Conservation (phyloP, 495 filamentous ascomycete genomes). For the Penicillium odoratum region DNA sequence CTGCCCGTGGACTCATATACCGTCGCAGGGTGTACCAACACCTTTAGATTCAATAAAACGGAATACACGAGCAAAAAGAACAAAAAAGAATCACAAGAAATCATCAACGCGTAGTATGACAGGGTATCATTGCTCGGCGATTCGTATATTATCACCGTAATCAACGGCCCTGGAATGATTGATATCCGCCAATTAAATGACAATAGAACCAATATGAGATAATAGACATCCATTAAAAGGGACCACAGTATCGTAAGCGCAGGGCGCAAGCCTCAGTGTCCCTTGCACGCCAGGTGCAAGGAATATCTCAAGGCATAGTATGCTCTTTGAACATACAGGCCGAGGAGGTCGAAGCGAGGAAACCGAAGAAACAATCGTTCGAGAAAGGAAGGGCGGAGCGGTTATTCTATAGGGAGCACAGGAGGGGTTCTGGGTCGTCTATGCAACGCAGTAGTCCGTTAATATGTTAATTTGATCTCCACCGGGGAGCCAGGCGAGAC, state of each 20-base stretch:
- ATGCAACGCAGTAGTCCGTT: constrained; percentile 9
- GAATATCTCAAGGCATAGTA: not conserved
- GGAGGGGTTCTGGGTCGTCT: not conserved
- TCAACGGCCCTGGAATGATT: constrained; percentile 38
- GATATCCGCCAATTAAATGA: constrained; percentile 24
- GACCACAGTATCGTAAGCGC: not conserved
- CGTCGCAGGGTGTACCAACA: constrained; percentile 29
- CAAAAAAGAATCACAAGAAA: constrained; percentile 19
- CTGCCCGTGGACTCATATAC: constrained; percentile 27
- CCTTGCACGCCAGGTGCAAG: constrained; percentile 16
- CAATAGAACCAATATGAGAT: constrained; percentile 14
- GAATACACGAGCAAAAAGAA: constrained; percentile 11
- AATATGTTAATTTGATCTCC: constrained; percentile 44
- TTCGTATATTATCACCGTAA: constrained; percentile 50
- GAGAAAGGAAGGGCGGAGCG: not conserved
- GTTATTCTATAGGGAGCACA: not conserved
- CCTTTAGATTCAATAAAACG: constrained; percentile 8
- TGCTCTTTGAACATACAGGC: not conserved
- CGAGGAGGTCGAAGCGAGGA: not conserved
- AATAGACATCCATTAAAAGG: constrained; percentile 6
- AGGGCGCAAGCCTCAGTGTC: not conserved
- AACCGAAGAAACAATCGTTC: not conserved
- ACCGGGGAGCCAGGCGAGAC: constrained; percentile 24
- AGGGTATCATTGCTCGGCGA: constrained; percentile 52
- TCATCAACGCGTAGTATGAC: constrained; percentile 28